Base-by-base conservation (phyloP, 1,284 basidiomycete species). In the Porphyrellus sp. region DNA sequence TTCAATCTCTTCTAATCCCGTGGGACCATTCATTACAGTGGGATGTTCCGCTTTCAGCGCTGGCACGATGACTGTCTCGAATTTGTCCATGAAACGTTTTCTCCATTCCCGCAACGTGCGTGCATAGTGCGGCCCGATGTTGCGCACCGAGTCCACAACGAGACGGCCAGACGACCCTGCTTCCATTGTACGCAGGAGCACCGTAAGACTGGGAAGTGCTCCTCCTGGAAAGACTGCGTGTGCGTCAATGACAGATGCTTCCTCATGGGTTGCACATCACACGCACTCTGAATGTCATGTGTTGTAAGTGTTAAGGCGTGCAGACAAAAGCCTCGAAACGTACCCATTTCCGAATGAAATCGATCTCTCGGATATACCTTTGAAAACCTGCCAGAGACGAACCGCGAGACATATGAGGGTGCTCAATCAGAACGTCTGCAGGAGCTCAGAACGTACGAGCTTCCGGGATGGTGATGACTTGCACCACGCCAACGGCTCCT, bases 51-150 rank as follows among this genome's bases (percentile, higher is more conserved):
- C 34, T 21, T 46, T 46, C 25, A 37, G 34, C 24, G 45, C 45
- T 8, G 33, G 34, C 25, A 37, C 45, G 33, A 46, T 21, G 23
- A 27, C n/a, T 7, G 16, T 18, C 13, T 37, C 45, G 9, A 46
- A 46, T 37, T 4, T n/a, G 33, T 46, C 33, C 5, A 46, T 8
- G 34, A 46, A 46, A 27, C 45, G 45, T 37, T 25, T 27, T 21
- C 33, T 27, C 45, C 45, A 46, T 37, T 46, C 45, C 24, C 45
- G 45, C 13, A 46, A 11, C 7, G 45, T 46, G 18, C 33, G 34
- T 27, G 45, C 45, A 27, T 46, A 46, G n/a, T 46, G 45, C 27
- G 45, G 45, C 15, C 45, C 45, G n/a, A 37, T 46, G 25, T 46
- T 46, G 8, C 11, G 37, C 34, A 46, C 34, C 24, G 34, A 35